Evolutionary conservation across 805 yeast species (phyloP).

Genomic region (Candida xiaguanensis): DNA sequence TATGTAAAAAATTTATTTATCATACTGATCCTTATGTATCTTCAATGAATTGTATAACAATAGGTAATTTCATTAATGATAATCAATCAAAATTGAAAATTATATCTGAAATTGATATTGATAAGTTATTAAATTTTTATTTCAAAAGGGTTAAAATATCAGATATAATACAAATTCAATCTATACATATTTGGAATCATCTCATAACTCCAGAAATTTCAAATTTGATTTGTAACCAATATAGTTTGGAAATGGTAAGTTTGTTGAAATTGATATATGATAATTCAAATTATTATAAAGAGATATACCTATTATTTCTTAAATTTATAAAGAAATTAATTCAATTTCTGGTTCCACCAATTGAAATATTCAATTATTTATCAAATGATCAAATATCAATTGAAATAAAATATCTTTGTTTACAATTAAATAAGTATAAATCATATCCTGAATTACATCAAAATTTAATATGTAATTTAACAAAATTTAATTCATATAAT

Average conservation of each 20-base stretch:
- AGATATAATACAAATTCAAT: conserved; percentile 37
- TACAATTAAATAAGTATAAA: conserved; percentile 15
- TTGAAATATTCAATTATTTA: conserved; percentile 10
- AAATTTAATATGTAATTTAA: background rate
- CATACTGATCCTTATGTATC: conserved; percentile 19
- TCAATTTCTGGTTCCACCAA: conserved; percentile 2
- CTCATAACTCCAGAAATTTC: conserved; percentile 17
- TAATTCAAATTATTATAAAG: conserved; percentile 32
- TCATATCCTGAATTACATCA: background rate
- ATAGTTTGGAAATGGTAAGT: conserved; percentile 11
- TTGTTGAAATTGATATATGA: conserved; percentile 28
- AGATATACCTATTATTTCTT: conserved; percentile 23
- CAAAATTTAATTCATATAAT: background rate
- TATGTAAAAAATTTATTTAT: background rate
- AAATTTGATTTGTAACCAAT: conserved; percentile 7
- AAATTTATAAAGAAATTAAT: conserved; percentile 28
- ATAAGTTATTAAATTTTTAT: conserved; percentile 16
- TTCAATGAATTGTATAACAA: conserved; percentile 27
- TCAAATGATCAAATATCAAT: conserved; percentile 11
- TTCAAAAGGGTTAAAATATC: conserved; percentile 17
- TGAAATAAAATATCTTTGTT: conserved; percentile 20
- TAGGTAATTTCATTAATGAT: conserved; percentile 33
- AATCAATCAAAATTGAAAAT: conserved; percentile 11
- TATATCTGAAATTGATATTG: conserved; percentile 8
- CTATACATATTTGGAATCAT: conserved; percentile 33